Conservation (phyloP, 2,329 filamentous ascomycete genomes). For the Nemania bipapillata region DNA sequence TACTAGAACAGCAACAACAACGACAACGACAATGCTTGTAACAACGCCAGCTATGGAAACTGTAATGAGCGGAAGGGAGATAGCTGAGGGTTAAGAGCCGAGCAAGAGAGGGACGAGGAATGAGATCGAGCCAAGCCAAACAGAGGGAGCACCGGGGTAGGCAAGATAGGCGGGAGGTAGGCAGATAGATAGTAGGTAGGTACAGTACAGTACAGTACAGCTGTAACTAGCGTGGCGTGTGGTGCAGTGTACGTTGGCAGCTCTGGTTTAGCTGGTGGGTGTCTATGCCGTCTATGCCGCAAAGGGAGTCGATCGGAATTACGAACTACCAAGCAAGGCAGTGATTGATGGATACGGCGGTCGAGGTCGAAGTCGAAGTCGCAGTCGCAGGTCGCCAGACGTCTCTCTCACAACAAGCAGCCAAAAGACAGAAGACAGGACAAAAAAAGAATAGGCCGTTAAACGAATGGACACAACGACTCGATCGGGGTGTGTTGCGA, state of each 20-base stretch:
- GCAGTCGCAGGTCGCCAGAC: slow-evolving; percentile 19
- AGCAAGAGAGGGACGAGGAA: slow-evolving; percentile 26
- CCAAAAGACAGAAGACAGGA: slow-evolving; percentile 38
- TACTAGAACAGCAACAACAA: slow-evolving; percentile 21
- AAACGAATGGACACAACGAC: slow-evolving; percentile 48
- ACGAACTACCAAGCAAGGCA: slow-evolving; percentile 27
- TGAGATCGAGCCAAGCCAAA: slow-evolving; percentile 38
- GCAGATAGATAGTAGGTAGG: background rate
- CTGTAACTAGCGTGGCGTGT: slow-evolving; percentile 4
- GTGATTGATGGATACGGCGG: slow-evolving; percentile 23
- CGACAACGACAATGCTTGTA: slow-evolving; percentile 31
- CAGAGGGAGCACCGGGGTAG: slow-evolving; percentile 40
- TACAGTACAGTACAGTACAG: background rate
- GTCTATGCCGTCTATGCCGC: slow-evolving; percentile 29
- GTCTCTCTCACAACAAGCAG: slow-evolving; percentile 37
- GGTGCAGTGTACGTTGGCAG: slow-evolving; percentile 22
- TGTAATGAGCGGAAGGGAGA: slow-evolving; percentile 47
- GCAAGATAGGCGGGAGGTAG: slow-evolving; percentile 14
- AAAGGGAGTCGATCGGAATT: slow-evolving; percentile 36
- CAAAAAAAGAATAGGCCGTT: slow-evolving; percentile 45
- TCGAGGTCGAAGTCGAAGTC: slow-evolving; percentile 21
- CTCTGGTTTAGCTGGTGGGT: slow-evolving; percentile 32
- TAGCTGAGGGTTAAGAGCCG: slow-evolving; percentile 29
- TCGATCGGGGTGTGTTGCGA: slow-evolving; percentile 40
- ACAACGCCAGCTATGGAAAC: slow-evolving; percentile 37